Base-by-base conservation (phyloP, 805 yeast species). In the Kodamaea sagamina region DNA sequence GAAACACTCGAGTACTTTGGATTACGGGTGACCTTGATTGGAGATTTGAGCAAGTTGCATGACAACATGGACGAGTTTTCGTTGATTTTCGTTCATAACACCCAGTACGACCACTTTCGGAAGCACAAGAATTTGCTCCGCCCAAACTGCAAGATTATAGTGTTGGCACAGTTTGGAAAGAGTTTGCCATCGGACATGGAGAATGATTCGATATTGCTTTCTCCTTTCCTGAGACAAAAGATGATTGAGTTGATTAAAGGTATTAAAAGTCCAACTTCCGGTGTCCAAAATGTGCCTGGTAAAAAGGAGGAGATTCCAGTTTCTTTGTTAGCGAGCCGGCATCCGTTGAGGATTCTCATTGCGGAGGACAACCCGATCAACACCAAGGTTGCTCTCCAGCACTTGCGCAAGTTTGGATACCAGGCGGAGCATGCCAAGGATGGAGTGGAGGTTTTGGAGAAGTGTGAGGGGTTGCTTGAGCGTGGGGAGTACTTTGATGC, bases 291-390 rank as follows among this genome's bases (percentile, higher is more conserved):
- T 8, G 29, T 16, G 10, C 19, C n/a, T 22, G 12, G n/a, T 11
- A 17, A n/a, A 15, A 27, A 17, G 13, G n/a, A 19, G 32, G 8
- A 11, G 17, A 22, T 25, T 18, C 36, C 39, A 2, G 34, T 36
- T 1, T 15, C 5, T 4, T n/a, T 28, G 4, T 42, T 48, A 35
- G 50, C 51, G 27, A 43, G 47, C 11, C 28, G 47, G 17, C 47
- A 46, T 32, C 82, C 82, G 4, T 62, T 81, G 19, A 56, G 64
- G 22, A 73, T 79, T 11, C 55, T 80, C 21, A 59, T 81, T 4
- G 82, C 81, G 3, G 84, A 79, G 49, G 85, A 81, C 44, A 78
- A 75, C 41, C 63, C 71, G 24, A 66, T 74, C 46, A 75, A 75
- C 47, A 71, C 77, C 7, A 64, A 67, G 41, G 81, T 78, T 21